Evolutionary conservation across 768 basidiomycete genomes (phyloP), one percentile per base, ranked within the genome.

Genomic region (Scleroderma bovista): DNA sequence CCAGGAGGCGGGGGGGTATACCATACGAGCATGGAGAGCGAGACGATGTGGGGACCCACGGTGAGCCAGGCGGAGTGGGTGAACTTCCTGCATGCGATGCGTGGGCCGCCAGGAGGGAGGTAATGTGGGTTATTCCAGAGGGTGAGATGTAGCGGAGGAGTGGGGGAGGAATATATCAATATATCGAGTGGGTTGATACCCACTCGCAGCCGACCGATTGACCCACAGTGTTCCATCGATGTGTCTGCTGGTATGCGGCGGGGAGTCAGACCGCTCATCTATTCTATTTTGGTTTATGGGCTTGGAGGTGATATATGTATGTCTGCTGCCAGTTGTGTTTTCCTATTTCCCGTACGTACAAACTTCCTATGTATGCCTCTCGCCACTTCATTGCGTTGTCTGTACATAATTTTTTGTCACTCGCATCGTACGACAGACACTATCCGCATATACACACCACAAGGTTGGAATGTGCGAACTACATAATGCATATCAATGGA

Each of bases 51-150:
- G 86, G 86, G 86, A 38, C 76, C 86, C 15, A 77, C 82, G 33
- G 85, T 90, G 60, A 86, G 80, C 49, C 83, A 86, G 56, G 80
- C 81, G 36, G 88, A 89, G 66, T 89, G 88, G 84, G 73, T 70
- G 36, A 72, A 74, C 51, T 78, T 80, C 61, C 67, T 88, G 66
- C 82, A 86, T 52, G 83, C 77, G 40, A 74, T 87, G 67, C 75
- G 81, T 60, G 76, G 79, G 15, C 65, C 72, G 48, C 50, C 63
- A 37, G 56, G 57, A 19, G 65, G 63, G 46, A 61, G 67, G 56
- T 62, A 57, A 37, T 43, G 19, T 23, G 15, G 20, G 23, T 22
- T 11, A 11, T 19, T 36, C 13, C 8, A 20, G 39, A 6, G 39
- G 39, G 20, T 4, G 20, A 12, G 20, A 19, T 19, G 13, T n/a